Conservation (phyloP, 108 stramenopile species). For the Skeletonema menzelii region DNA sequence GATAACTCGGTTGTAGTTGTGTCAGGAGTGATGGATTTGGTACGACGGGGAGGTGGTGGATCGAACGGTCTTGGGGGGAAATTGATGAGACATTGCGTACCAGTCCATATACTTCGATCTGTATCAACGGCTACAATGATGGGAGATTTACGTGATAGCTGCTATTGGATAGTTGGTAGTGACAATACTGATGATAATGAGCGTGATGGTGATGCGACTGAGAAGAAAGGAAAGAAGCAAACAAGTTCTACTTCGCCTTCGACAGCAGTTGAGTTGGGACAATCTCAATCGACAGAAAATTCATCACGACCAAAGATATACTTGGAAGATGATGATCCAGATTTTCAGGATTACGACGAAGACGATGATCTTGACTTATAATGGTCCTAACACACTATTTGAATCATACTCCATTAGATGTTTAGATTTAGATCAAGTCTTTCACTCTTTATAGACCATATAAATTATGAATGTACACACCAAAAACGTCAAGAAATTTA, state of each 20-base stretch:
- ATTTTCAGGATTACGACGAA: constrained; percentile 40
- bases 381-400: neutral
- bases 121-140: neutral
- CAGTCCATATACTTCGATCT: constrained; percentile 16
- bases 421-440: neutral
- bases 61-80: constrained; percentile 23
- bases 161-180: constrained; percentile 27
- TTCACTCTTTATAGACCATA: neutral
- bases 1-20: neutral
- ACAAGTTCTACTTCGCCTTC: neutral
- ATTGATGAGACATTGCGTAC: constrained; percentile 25
- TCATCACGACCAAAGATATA: constrained; percentile 30
- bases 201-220: neutral
- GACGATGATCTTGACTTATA: constrained; percentile 36
- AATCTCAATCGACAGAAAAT: neutral
- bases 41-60: constrained; percentile 33
- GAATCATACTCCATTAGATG: neutral
- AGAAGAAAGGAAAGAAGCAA: neutral
- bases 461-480: constrained; percentile 4
- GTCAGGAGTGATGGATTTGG: constrained; percentile 31
- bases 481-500: neutral
- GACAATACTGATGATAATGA: neutral
- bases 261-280: neutral
- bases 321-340: constrained; percentile 33
- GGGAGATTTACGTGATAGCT: constrained; percentile 2